These are phyloP conservation scores for Cenchrus americanus DNA, from an alignment of 176 grass and related monocot species.

Conservation along the genomic window DNA sequence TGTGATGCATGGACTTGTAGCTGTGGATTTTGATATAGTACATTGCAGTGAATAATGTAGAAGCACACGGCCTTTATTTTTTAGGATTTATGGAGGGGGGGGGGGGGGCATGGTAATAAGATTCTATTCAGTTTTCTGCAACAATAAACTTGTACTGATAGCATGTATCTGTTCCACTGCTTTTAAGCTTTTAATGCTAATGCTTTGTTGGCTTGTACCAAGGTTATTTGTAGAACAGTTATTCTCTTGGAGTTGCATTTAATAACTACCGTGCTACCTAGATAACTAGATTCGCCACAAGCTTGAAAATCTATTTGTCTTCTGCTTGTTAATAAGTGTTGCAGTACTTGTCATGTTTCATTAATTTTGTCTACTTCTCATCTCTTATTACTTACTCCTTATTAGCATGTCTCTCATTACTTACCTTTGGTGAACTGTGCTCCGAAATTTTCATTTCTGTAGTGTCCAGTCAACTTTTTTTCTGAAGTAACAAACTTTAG, in stretches of 20 bases:
- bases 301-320: background rate
- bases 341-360: background rate
- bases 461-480: background rate
- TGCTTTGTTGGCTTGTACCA: background rate
- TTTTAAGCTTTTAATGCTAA: background rate
- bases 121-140: background rate
- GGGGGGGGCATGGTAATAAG: background rate
- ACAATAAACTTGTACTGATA: background rate
- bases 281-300: background rate
- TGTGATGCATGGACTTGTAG: background rate
- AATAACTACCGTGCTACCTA: background rate
- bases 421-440: background rate
- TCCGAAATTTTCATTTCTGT: background rate
- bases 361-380: slow-evolving; percentile 13
- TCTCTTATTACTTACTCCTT: background rate
- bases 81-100: background rate
- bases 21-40: background rate
- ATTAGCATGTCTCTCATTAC: background rate
- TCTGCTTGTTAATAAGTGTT: slow-evolving; percentile 7
- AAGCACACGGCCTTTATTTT: background rate
- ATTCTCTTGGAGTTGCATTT: slow-evolving; percentile 6
- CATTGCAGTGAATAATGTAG: background rate
- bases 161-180: background rate
- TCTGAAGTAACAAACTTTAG: background rate
- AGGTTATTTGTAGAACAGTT: background rate